Evolutionary conservation across 2,329 filamentous ascomycete genomes (phyloP).

Genomic region (Pestalotiopsis sp.): DNA sequence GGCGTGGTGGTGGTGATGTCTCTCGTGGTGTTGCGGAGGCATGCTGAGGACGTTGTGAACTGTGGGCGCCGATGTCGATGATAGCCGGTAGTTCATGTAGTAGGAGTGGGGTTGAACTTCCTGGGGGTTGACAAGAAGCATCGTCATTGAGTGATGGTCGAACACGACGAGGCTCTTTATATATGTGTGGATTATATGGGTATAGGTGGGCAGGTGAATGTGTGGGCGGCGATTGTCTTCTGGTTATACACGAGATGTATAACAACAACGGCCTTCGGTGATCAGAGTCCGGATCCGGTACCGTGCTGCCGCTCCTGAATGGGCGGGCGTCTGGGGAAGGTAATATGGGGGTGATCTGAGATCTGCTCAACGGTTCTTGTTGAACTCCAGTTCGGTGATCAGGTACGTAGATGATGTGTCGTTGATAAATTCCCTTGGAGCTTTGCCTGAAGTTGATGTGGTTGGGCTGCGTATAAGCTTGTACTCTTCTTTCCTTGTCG

Average conservation of each 20-base stretch:
- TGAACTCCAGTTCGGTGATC: not conserved
- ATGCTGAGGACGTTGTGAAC: conserved; percentile 22
- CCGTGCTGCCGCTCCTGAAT: not conserved
- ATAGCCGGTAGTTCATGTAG: conserved; percentile 15
- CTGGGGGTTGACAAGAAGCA: conserved; percentile 19
- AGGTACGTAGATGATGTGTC: not conserved
- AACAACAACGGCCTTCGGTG: not conserved
- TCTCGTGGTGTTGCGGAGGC: conserved; percentile 15
- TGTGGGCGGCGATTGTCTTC: not conserved
- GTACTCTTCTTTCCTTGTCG: not conserved
- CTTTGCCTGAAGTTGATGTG: not conserved
- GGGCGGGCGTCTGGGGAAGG: not conserved
- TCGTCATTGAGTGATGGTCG: conserved; percentile 18
- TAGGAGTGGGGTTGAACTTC: conserved; percentile 18
- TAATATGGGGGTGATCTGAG: not conserved
- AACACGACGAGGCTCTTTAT: conserved; percentile 2
- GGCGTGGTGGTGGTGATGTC: conserved; percentile 15
- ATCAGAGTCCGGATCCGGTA: not conserved
- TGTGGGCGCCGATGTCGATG: conserved; percentile 15
- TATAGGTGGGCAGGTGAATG: not conserved
- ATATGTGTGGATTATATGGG: not conserved
- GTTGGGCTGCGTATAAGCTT: not conserved
- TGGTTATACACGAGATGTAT: not conserved
- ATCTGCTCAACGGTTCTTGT: not conserved
- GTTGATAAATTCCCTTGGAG: not conserved